These are phyloP conservation scores for Durio zibethinus DNA, from an alignment of 345 rosid species.

Conservation along the genomic window DNA sequence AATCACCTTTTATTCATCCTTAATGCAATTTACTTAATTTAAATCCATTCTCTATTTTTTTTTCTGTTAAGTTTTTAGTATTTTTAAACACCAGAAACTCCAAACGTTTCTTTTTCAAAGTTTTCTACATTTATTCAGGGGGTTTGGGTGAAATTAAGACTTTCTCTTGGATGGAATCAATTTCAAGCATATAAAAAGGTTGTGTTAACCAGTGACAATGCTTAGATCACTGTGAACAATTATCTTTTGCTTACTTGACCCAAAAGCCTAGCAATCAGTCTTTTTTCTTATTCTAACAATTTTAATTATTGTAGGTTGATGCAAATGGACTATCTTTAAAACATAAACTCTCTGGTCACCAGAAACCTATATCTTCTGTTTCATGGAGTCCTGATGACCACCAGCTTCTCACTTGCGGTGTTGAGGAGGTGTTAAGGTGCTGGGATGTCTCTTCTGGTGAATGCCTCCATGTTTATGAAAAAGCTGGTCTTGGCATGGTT, in stretches of 20 bases:
- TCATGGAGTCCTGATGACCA: slow-evolving; percentile 66
- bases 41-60: neutral
- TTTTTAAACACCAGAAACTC: neutral
- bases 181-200: neutral
- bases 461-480: slow-evolving; percentile 54
- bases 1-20: neutral
- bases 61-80: neutral
- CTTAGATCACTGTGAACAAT: neutral
- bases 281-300: neutral
- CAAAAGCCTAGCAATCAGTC: neutral
- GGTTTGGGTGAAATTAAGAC: neutral
- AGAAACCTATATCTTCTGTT: slow-evolving; percentile 45
- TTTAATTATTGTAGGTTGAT: slow-evolving; percentile 39
- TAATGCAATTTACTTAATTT: neutral
- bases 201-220: neutral
- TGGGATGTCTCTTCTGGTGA: slow-evolving; percentile 67
- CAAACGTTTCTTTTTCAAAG: neutral
- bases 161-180: neutral
- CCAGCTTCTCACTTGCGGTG: slow-evolving; percentile 60
- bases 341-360: slow-evolving; percentile 53
- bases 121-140: neutral
- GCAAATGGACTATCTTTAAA: slow-evolving; percentile 39
- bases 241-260: neutral
- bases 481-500: slow-evolving; percentile 45
- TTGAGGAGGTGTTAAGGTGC: slow-evolving; percentile 48